Evolutionary conservation across 345 rosid genomes (phyloP), one percentile per base, ranked within the genome.

Genomic region (Eucalyptus virginea): DNA sequence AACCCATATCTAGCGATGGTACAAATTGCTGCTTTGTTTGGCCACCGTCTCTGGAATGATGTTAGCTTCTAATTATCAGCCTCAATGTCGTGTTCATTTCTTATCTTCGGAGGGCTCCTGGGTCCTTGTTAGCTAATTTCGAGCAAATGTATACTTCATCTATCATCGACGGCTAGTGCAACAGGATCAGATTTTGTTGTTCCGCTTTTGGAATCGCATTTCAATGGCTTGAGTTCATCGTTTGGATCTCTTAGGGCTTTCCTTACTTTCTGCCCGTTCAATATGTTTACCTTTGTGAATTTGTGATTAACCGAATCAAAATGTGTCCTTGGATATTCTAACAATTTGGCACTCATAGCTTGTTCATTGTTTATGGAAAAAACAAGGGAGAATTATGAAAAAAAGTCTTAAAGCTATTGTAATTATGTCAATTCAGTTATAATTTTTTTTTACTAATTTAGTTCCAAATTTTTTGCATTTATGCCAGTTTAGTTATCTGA

Each of bases 401-500:
- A 16, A 50, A 50, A 16, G 3, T 16, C 3, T 16, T 16, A 50
- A 50, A 50, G 0, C 0, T 15, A 15, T 50, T 50, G 0, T 5
- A 50, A 50, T 50, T 50, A 1, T 16, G 19, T 50, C 19, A 51
- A 51, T 51, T 51, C 1, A 51, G 4, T 51, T 0, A 51, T 51
- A 1, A 50, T 16, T 50, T 50, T 2, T 16, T 6, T 50, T 51
- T 17, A 1, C 2, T 0, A 18, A 18, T 51, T 51, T 51, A 18
- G 4, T 51, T 51, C 4, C 2, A 18, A 51, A 7, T 0, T 18
- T 51, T 51, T 51, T 51, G 54, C 2, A 51, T 18, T 51, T 51
- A 51, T 3, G 9, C 0, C 1, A 1, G 2, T 51, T 51, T 0
- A 51, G 4, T 51, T 21, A 51, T 51, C 4, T 1, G 23, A 51